Evolutionary conservation across 768 basidiomycete species (phyloP).

Genomic region (Termitomyces sp.): DNA sequence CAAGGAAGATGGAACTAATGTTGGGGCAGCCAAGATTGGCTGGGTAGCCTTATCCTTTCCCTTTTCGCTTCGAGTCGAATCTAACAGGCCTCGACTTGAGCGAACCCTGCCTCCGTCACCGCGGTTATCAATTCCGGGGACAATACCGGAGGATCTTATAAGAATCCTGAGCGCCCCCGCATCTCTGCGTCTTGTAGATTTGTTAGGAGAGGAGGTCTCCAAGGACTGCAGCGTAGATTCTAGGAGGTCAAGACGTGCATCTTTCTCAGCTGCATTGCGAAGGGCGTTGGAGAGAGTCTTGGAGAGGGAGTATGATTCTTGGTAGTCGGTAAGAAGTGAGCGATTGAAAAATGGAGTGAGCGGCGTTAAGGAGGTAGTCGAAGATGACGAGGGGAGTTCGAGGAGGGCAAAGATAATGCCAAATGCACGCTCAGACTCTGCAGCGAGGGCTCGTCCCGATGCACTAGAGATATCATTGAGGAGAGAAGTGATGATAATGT

Average conservation of each 20-base stretch:
- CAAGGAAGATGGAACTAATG: background rate
- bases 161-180: constrained; percentile 61
- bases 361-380: constrained; percentile 13
- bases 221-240: constrained; percentile 44
- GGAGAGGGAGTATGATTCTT: constrained; percentile 58
- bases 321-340: constrained; percentile 67
- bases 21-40: background rate
- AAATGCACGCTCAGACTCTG: constrained; percentile 48
- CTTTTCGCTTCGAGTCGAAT: background rate
- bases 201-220: constrained; percentile 16
- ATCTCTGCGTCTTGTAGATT: constrained; percentile 18
- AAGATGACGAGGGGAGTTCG: constrained; percentile 35
- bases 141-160: constrained; percentile 53
- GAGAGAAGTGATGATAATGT: constrained; percentile 47
- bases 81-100: background rate
- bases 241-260: constrained; percentile 52
- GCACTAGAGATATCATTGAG: constrained; percentile 41
- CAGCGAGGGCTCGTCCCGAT: constrained; percentile 36
- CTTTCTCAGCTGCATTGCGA: constrained; percentile 42
- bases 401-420: constrained; percentile 56
- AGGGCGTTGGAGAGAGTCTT: constrained; percentile 41
- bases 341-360: constrained; percentile 60
- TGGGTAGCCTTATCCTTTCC: background rate
- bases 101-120: constrained; percentile 20
- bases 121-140: constrained; percentile 32